phyloP scores from a whole-genome alignment of 352 stramenopile genomes.

The Globisporangium splendens region DNA sequence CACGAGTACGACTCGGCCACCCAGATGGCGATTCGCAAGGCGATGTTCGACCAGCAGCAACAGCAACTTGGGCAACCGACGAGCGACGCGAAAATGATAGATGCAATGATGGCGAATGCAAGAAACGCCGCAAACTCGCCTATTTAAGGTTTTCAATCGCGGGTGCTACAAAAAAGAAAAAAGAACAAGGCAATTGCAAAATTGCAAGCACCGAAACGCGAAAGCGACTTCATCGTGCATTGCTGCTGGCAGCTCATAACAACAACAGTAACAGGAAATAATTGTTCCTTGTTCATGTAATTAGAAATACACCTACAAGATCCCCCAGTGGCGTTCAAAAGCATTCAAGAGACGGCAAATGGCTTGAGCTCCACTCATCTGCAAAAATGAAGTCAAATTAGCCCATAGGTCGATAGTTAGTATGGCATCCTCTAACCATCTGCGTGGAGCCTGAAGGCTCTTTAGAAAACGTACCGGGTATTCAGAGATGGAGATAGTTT shows the following conservation, averaged over 20 bases:
- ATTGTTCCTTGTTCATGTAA: conserved; percentile 4
- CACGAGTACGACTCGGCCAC: conserved; percentile 96
- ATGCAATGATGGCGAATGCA: conserved; percentile 93
- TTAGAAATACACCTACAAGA: conserved; percentile 84
- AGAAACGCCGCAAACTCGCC: conserved; percentile 59
- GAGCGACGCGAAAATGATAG: conserved; percentile 89
- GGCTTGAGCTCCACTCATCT: conserved; percentile 95
- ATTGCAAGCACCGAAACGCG: no score
- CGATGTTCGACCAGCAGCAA: conserved; percentile 95
- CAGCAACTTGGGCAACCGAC: conserved; percentile 91
- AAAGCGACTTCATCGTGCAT: no score
- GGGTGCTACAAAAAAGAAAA: background rate
- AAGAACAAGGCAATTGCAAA: background rate
- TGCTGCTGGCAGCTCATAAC: no score
- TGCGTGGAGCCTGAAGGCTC: background rate
- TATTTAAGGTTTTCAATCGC: conserved; percentile 9
- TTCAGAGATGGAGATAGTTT: conserved; percentile 97
- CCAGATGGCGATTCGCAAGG: conserved; percentile 98
- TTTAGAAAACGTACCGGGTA: conserved; percentile 81
- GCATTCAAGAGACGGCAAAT: conserved; percentile 95
- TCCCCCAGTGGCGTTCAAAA: conserved; percentile 98
- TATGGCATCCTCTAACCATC: background rate
- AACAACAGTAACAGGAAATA: no score
- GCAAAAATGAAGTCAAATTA: no score
- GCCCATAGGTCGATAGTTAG: no score